Base-by-base conservation (phyloP, 495 filamentous ascomycete species). In the Daldinia caldariorum region DNA sequence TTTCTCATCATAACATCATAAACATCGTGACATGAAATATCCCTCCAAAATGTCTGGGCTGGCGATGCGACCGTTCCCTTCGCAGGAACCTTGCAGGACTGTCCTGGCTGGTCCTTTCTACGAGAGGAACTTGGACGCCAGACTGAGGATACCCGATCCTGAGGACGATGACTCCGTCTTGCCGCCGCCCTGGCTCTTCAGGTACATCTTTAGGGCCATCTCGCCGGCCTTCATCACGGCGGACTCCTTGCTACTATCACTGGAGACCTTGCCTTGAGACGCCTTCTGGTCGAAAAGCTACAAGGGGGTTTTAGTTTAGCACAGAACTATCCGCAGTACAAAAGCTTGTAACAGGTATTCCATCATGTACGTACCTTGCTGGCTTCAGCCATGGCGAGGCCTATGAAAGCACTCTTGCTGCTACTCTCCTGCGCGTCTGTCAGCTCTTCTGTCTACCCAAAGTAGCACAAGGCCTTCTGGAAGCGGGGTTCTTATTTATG, bases 131-230 rank as follows among this genome's bases (percentile, higher is more conserved):
- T 83, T 83, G 55, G 75, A 79, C 20, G 80, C 80, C 35, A 82
- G 58, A 29, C 79, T 72, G 55, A 83, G 69, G 31, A 83, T 61
- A 18, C 79, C 66, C 32, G 70, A 75, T 29, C 72, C 55, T 39
- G 72, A 69, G 51, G 65, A 70, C n/a, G 72, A 69, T 45, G 65
- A 70, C n/a, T 56, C 32, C 20, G 61, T 47, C 34, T 43, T n/a
- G 12, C 63, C 59, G 50, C 70, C 58, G 7, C 78, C 81, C 61
- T 83, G 77, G 59, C 79, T 82, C 78, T 85, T 83, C 66, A 86
- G 60, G 64, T 86, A 87, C 83, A 87, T 83, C 78, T 84, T 83
- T 26, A 87, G 67, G 12, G 84, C 85, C 81, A 83, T 80, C 79
- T 87, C 83, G 20, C 79, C 85, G 4, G 85, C 85, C 71, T 86